Base-by-base conservation (phyloP, 2,329 filamentous ascomycete species). In the Aspergillus candidus region DNA sequence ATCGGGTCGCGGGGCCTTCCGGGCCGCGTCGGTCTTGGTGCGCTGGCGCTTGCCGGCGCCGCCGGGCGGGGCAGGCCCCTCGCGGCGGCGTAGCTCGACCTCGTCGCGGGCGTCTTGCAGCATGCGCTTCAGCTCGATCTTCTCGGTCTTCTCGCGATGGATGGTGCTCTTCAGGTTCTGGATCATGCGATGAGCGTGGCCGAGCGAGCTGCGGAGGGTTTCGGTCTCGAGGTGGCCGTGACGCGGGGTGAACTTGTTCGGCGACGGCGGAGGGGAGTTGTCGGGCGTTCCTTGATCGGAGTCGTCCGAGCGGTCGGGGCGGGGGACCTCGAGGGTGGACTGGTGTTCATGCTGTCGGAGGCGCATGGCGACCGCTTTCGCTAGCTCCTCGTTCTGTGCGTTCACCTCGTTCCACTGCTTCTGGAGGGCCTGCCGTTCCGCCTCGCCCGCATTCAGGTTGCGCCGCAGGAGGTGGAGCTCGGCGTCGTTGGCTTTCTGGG, bases 71-170 rank as follows among this genome's bases (percentile, higher is more conserved):
- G 62, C 37, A 68, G 69, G 41, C 29, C 80, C 77, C 44, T 73
- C 79, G 41, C 70, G 74, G 38, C 79, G 75, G 47, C 82, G 79
- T 37, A 80, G 69, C 66, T 88, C 93, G 22, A 98, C 72, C 59
- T 98, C 93, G 62, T 98, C 93, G 31, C 90, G 83, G 17, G 91
- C 85, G 59, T 98, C 93, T 69, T 97, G 91, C 27, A 97, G 79
- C 78, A 98, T 88, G 47, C 91, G 86, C 69, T 88, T 90, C 42
- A 97, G 79, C 68, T 98, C 93, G 22, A 97, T 79, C 74, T 96
- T 98, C 67, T 98, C 93, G 0, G 91, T 96, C 81, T 97, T 98
- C 67, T 98, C 93, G 30, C 93, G 86, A 66, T 98, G 91, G 37
- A 97, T 86, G 58, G 90, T 94, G 65, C 86, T 89, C 68, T 94